Percentiles rank a stretch among this genome's conserved stretches.
Evolutionary conservation across 129 eudicot genomes (phyloP).

Genomic region (Flaveria linearis): DNA sequence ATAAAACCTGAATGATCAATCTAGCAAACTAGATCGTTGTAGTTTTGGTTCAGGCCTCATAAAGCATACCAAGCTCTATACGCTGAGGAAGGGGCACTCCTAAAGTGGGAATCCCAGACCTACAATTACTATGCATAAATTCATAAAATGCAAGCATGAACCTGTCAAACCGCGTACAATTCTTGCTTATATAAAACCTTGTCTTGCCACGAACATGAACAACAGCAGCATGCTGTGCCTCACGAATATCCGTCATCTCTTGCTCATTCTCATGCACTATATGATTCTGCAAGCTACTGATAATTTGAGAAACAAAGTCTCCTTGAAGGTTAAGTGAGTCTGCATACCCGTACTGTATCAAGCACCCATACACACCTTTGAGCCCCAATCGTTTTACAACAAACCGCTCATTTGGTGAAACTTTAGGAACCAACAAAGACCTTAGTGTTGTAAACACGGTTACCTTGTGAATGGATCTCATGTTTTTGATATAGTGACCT

Average conservation of each 20-base stretch:
- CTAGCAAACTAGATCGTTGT: neutral
- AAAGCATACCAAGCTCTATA: conserved; percentile 75
- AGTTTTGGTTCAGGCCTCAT: conserved; percentile 50
- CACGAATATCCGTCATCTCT: conserved; percentile 43
- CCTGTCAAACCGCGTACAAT: conserved; percentile 55
- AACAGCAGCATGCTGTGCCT: conserved; percentile 48
- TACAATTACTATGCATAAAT: conserved; percentile 65
- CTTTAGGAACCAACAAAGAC: conserved; percentile 65
- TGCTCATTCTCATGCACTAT: conserved; percentile 38
- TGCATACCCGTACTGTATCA: conserved; percentile 66
- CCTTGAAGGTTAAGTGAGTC: conserved; percentile 53
- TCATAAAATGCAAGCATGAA: conserved; percentile 65
- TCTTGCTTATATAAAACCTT: conserved; percentile 50
- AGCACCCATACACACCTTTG: conserved; percentile 58
- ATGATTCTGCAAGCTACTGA: conserved; percentile 38
- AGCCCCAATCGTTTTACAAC: conserved; percentile 47
- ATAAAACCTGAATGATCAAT: neutral
- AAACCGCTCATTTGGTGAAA: conserved; percentile 52
- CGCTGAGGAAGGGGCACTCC: conserved; percentile 55
- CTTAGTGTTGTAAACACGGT: conserved; percentile 61
- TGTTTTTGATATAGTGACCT: conserved; percentile 63
- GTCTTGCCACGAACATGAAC: conserved; percentile 74
- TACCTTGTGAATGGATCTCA: conserved; percentile 62
- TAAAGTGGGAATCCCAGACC: conserved; percentile 62
- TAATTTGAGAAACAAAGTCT: conserved; percentile 54